Percentiles rank a stretch among this genome's conserved stretches.
Evolutionary conservation across 2,329 filamentous ascomycete species (phyloP).

Genomic region (Phyllosticta citribraziliensis): DNA sequence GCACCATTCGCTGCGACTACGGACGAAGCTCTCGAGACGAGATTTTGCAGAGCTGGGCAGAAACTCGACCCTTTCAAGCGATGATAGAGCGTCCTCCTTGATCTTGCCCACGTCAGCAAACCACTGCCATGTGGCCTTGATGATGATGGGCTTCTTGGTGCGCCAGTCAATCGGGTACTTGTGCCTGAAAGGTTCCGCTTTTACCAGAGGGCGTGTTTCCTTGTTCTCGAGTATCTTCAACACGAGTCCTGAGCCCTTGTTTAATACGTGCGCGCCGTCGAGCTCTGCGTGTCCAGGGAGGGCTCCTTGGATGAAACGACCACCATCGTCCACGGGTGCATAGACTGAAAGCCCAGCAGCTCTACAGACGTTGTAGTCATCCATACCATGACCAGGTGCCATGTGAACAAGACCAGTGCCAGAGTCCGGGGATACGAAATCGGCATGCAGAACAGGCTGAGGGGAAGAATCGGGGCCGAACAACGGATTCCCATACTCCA

Average conservation of each 20-base stretch:
- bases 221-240: conserved; percentile 52
- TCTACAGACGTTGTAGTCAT: conserved; percentile 81
- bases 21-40: conserved; percentile 75
- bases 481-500: conserved; percentile 49
- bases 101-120: conserved; percentile 86
- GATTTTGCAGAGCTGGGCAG: conserved; percentile 64
- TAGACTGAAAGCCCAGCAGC: conserved; percentile 59
- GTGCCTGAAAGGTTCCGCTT: conserved; percentile 39
- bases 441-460: conserved; percentile 69
- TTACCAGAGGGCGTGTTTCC: conserved; percentile 1
- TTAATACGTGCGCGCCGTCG: conserved; percentile 62
- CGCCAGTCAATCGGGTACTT: conserved; percentile 99
- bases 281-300: conserved; percentile 62
- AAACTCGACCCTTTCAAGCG: conserved; percentile 65
- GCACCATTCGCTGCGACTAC: conserved; percentile 89
- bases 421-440: conserved; percentile 84
- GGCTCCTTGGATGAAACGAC: conserved; percentile 70
- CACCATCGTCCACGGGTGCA: conserved; percentile 75
- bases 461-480: conserved; percentile 45
- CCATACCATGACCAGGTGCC: conserved; percentile 91
- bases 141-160: conserved; percentile 84
- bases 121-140: conserved; percentile 92
- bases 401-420: conserved; percentile 92
- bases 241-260: conserved; percentile 59
- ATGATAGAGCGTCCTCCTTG: conserved; percentile 60